Conservation (phyloP, 495 filamentous ascomycete genomes). For the Hypoxylon trugodes region DNA sequence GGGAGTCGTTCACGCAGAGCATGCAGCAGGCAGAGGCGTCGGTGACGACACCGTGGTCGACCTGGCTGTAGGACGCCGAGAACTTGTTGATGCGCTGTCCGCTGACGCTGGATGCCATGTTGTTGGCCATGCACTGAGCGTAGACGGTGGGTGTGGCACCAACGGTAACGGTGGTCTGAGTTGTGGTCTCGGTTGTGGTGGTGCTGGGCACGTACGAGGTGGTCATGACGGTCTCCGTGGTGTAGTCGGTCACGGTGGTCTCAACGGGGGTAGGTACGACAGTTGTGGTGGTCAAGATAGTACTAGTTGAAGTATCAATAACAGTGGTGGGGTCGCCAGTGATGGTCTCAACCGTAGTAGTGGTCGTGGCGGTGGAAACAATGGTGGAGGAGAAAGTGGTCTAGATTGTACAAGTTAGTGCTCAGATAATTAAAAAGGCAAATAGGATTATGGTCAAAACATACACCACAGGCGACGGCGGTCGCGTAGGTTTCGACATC, state of each 20-base stretch:
- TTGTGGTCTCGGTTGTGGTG: neutral
- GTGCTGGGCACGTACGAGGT: conserved; percentile 9
- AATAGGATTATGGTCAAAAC: neutral
- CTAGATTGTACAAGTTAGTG: neutral
- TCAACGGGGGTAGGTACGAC: conserved; percentile 12
- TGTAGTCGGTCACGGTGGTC: neutral
- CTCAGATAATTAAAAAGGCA: neutral
- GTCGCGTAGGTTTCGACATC: conserved; percentile 14
- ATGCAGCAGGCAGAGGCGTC: conserved; percentile 9
- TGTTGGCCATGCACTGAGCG: conserved; percentile 9
- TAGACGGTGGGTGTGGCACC: conserved; percentile 15
- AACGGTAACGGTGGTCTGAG: neutral
- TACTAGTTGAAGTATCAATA: conserved; percentile 10
- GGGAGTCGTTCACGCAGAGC: neutral
- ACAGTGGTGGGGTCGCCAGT: conserved; percentile 7
- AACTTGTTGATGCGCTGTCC: conserved; percentile 16
- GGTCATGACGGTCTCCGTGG: conserved; percentile 4
- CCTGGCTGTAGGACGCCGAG: neutral
- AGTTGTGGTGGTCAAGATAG: conserved; percentile 10
- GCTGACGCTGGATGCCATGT: conserved; percentile 7
- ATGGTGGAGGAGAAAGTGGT: neutral
- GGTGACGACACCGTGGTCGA: neutral
- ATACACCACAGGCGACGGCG: conserved; percentile 3
- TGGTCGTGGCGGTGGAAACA: neutral
- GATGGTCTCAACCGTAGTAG: conserved; percentile 1